Evolutionary conservation across 257 asterid species (phyloP), one percentile per base, ranked within the genome.

Genomic region (Penstemon barbatus): DNA sequence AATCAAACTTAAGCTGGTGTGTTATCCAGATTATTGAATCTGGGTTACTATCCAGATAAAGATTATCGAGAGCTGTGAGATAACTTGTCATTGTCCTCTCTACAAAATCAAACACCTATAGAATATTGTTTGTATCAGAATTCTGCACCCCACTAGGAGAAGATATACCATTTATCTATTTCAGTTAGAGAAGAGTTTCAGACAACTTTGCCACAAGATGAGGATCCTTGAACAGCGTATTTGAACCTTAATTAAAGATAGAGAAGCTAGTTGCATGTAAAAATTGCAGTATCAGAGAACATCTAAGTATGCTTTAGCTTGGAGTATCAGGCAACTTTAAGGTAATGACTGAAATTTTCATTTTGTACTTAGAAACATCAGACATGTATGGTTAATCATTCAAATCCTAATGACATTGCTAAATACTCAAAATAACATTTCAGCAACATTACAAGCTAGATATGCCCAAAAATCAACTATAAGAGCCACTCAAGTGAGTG

Each of bases 351-450:
- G 33, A 25, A 25, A n/a, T 39, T 48, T 57, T 58, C 43, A 33
- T 50, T 3, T 25, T 61, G 58, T 53, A 42, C 49, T 42, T 4
- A 3, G 51, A 18, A 44, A 38, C 50, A 69, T 38, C 57, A 61
- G 33, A 36, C 44, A 71, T 25, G 57, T 51, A 65, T 13, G 69
- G 58, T 44, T 51, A 73, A 25, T 57, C 49, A 33, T 53, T 57
- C 62, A 33, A 61, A 66, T 41, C 41, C 49, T 61, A 57, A 40
- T 18, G 42, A 45, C 49, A 62, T 19, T 5, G 46, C 49, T 5
- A 6, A 36, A n/a, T 70, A 51, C 59, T 33, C 13, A 61, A 62
- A 52, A 18, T 25, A 25, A 54, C 38, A 45, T 19, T 59, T 44
- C 43, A 48, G 58, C n/a, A 58, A 4, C 48, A n/a, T 58, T 5